phyloP scores from a whole-genome alignment of 2,329 filamentous ascomycete species.

The Rasamsonia emersonii region DNA sequence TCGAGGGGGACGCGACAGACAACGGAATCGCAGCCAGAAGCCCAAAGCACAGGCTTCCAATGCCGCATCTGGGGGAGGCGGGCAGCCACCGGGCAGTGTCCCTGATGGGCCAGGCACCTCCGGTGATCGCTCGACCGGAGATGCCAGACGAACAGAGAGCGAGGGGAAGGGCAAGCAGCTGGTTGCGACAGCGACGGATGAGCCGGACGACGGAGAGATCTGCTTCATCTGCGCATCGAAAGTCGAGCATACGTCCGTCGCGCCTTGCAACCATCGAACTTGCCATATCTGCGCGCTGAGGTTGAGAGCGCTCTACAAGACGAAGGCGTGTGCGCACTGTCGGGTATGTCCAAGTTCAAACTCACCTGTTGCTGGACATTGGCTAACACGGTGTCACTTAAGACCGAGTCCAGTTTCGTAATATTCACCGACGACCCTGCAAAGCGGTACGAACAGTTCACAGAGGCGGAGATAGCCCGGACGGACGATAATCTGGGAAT shows the following conservation, averaged over 20 bases:
- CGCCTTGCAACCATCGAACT: conserved; percentile 91
- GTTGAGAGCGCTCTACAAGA: conserved; percentile 90
- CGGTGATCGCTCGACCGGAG: conserved; percentile 41
- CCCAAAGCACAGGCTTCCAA: conserved; percentile 13
- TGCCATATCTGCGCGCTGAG: conserved; percentile 93
- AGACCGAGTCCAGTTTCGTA: conserved; percentile 54
- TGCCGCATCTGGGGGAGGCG: conserved; percentile 5
- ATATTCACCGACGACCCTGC: conserved; percentile 81
- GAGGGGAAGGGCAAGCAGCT: conserved; percentile 23
- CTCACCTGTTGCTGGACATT: too few species aligned
- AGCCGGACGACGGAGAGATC: conserved; percentile 63
- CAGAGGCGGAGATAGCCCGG: conserved; percentile 61
- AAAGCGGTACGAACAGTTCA: conserved; percentile 82
- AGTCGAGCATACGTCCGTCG: conserved; percentile 76
- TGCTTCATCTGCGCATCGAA: conserved; percentile 97
- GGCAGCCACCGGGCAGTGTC: conserved; percentile 28
- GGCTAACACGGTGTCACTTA: conserved; percentile 10
- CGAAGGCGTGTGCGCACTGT: conserved; percentile 92
- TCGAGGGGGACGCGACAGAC: conserved; percentile 14
- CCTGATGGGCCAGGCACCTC: conserved; percentile 31
- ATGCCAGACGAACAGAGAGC: conserved; percentile 31
- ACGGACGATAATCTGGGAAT: conserved; percentile 83
- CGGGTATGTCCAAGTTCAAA: conserved; percentile 50
- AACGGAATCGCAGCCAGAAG: conserved; percentile 12
- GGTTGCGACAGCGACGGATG: conserved; percentile 24